Conservation (phyloP, 345 rosid genomes). For the Populus tremula region DNA sequence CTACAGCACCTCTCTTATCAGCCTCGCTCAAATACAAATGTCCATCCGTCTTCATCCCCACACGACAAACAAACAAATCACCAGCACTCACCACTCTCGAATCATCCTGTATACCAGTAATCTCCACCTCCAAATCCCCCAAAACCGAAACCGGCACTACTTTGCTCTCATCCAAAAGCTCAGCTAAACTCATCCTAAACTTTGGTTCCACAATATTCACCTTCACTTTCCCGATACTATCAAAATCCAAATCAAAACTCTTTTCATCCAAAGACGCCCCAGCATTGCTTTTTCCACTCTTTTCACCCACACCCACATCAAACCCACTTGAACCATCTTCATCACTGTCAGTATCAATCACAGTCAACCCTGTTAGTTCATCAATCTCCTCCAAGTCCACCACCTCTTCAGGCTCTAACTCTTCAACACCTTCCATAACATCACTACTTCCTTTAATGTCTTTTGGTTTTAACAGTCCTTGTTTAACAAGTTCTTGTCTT, state of each 20-base stretch:
- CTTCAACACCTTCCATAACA: slow-evolving; percentile 40
- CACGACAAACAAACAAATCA: slow-evolving; percentile 83
- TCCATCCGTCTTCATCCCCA: slow-evolving; percentile 61
- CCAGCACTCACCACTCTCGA: slow-evolving; percentile 80
- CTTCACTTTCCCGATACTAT: slow-evolving; percentile 54
- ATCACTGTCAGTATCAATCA: slow-evolving; percentile 31
- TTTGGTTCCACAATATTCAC: slow-evolving; percentile 68
- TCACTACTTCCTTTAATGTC: slow-evolving; percentile 31
- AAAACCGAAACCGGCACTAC: slow-evolving; percentile 84
- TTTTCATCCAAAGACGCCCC: slow-evolving; percentile 37
- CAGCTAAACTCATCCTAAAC: slow-evolving; percentile 75
- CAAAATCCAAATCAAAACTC: slow-evolving; percentile 73
- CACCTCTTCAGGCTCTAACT: slow-evolving; percentile 70
- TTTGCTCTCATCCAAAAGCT: slow-evolving; percentile 86
- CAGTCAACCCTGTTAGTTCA: slow-evolving; percentile 52
- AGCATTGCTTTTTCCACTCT: slow-evolving; percentile 19
- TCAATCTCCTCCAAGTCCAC: slow-evolving; percentile 84
- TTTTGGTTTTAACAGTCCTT: slow-evolving; percentile 58
- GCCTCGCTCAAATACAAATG: slow-evolving; percentile 83
- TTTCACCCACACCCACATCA: slow-evolving; percentile 32
- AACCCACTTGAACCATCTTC: slow-evolving; percentile 24
- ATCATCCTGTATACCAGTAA: slow-evolving; percentile 86
- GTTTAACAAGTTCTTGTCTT: slow-evolving; percentile 67
- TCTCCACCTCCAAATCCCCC: slow-evolving; percentile 82
- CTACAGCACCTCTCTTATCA: slow-evolving; percentile 95